phyloP scores from a whole-genome alignment of 768 basidiomycete genomes.

The Serendipita indica region DNA sequence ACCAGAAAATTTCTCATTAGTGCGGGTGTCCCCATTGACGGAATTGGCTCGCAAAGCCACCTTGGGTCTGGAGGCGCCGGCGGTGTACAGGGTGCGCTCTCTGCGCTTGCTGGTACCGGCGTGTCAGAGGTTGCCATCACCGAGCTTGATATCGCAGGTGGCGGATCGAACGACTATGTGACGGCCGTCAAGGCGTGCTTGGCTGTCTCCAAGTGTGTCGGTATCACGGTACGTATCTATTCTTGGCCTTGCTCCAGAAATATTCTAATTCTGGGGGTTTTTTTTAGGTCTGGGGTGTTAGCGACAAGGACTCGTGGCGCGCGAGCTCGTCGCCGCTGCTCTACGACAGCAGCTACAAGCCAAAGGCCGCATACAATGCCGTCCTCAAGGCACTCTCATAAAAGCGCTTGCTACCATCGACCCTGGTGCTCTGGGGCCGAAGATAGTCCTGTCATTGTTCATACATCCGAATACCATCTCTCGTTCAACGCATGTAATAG shows the following conservation, averaged over 20 bases:
- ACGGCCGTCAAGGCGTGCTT: constrained; percentile 34
- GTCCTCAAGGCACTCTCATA: constrained; percentile 20
- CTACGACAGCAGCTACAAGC: constrained; percentile 32
- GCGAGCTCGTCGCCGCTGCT: constrained; percentile 29
- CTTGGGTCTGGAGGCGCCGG: constrained; percentile 25
- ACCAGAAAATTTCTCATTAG: too few species aligned
- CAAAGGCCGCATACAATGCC: constrained; percentile 27
- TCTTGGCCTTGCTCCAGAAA: background rate
- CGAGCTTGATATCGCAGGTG: constrained; percentile 28
- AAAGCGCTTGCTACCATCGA: too few species aligned
- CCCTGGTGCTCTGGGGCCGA: too few species aligned
- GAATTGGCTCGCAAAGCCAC: background rate
- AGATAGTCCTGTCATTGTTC: too few species aligned
- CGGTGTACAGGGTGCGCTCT: constrained; percentile 30
- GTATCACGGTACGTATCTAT: constrained; percentile 28
- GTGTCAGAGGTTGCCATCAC: constrained; percentile 34
- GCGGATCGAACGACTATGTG: constrained; percentile 28
- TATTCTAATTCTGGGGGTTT: background rate
- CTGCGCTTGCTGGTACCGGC: constrained; percentile 28
- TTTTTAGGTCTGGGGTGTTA: background rate
- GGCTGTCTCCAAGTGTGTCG: constrained; percentile 28
- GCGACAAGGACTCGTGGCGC: constrained; percentile 32
- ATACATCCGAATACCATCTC: too few species aligned
- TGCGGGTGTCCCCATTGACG: background rate
- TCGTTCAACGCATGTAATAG: too few species aligned